Evolutionary conservation across 140 eudicot genomes (phyloP).

Genomic region (Oenanthe javanica): DNA sequence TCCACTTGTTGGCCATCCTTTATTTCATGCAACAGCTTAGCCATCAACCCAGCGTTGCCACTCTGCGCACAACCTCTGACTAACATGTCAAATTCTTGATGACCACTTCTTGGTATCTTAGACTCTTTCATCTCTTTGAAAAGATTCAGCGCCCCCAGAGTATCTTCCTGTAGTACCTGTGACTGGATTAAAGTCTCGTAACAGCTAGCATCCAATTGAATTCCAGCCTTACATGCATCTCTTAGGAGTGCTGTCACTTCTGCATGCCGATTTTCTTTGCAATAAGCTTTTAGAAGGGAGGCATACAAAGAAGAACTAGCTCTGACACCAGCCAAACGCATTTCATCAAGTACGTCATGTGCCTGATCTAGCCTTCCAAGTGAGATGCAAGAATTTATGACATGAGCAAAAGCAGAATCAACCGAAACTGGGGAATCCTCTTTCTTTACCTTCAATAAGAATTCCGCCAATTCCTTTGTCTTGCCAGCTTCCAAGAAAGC

Average conservation of each 20-base stretch:
- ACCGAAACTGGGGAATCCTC: conserved; percentile 53
- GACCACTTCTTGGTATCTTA: conserved; percentile 38
- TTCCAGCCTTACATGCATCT: conserved; percentile 68
- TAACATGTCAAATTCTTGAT: conserved; percentile 47
- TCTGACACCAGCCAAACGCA: conserved; percentile 58
- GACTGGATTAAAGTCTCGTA: conserved; percentile 53
- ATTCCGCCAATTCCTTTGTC: conserved; percentile 55
- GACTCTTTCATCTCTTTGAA: conserved; percentile 93
- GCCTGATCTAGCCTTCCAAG: conserved; percentile 82
- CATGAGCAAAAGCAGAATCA: conserved; percentile 57
- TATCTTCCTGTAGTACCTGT: conserved; percentile 47
- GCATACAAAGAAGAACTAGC: conserved; percentile 51
- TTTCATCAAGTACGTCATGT: conserved; percentile 80
- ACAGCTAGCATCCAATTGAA: conserved; percentile 73
- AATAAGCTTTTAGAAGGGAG: conserved; percentile 71
- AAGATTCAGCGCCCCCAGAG: conserved; percentile 52
- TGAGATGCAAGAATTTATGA: conserved; percentile 69
- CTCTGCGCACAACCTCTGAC: conserved; percentile 34
- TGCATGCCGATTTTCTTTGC: conserved; percentile 44
- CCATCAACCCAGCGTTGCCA: conserved; percentile 58
- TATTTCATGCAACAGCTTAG: conserved; percentile 62
- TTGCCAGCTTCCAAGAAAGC: conserved; percentile 62
- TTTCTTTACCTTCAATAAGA: conserved; percentile 54
- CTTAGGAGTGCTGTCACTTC: conserved; percentile 56
- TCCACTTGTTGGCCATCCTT: conserved; percentile 56